Evolutionary conservation across 208 protist genomes (phyloP), one percentile per base, ranked within the genome.

Genomic region (Leishmania major): DNA sequence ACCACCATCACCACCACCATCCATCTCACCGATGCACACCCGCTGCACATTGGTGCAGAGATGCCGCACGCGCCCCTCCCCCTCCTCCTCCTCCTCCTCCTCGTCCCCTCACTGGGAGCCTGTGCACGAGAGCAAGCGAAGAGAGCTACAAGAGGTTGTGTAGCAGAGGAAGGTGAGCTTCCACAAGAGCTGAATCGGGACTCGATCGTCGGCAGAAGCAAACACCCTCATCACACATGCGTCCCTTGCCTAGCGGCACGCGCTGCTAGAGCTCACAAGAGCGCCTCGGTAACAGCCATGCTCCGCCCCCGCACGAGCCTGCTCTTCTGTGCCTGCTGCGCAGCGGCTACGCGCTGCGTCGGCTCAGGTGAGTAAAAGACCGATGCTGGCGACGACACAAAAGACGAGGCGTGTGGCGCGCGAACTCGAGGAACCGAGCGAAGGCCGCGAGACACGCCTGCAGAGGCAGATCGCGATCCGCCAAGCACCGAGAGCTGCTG

Each of bases 241-340:
- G 60, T 17, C 60, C 11, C n/a, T 10, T 25, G 25, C 7, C 17
- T 47, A 17, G 51, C 7, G 13, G 47, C 43, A 35, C 71, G 17
- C n/a, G 25, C 31, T n/a, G 35, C 8, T 1, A 35, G 19, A 19
- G 53, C 25, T 62, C 35, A 47, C 6, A 37, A 19, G n/a, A 25
- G 51, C 10, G 6, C 25, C 25, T 35, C 72, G 28, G 31, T n/a
- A 15, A 53, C 53, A 19, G 28, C 13, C 51, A 66, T 6, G 28
- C 45, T 25, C 7, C 45, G 55, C 25, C 37, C 76, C 45, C 51
- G 76, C 28, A 15, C 19, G 0, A 77, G 6, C 67, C 70, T 70
- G 22, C 80, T 59, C 22, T 66, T 69, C 57, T 64, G 40, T 10
- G 81, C 77, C 35, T 81, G 70, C 60, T 84, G 81, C 35, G 60